Conservation (phyloP, 2,329 filamentous ascomycete species). For the Fusarium compactum region DNA sequence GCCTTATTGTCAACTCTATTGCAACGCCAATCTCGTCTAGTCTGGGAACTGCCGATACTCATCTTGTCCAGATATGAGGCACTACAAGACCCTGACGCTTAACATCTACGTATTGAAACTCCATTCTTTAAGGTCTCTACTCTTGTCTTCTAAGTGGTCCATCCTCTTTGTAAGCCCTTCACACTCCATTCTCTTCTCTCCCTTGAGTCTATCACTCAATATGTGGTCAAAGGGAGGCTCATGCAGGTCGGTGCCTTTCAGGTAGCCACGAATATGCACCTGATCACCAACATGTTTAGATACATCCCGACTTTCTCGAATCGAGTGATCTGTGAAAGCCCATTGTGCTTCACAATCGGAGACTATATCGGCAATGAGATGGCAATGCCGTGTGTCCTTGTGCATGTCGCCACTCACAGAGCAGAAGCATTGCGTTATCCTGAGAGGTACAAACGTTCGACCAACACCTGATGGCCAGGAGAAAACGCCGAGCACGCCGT, state of each 20-base stretch:
- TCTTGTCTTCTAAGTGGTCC: slow-evolving; percentile 1
- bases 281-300: background rate
- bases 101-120: background rate
- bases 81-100: background rate
- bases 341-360: background rate
- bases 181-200: slow-evolving; percentile 6
- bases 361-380: background rate
- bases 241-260: background rate
- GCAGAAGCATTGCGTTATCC: background rate
- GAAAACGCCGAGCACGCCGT: slow-evolving; percentile 14
- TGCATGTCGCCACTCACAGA: background rate
- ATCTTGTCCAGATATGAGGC: background rate
- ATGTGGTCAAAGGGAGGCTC: background rate
- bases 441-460: slow-evolving; percentile 28
- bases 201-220: background rate
- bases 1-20: background rate
- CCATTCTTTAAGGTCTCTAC: background rate
- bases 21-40: background rate
- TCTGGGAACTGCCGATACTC: background rate
- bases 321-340: background rate
- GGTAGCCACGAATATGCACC: background rate
- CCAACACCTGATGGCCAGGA: slow-evolving; percentile 38
- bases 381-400: background rate
- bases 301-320: background rate
- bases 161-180: background rate